Evolutionary conservation across 83 land plant species (phyloP).

Genomic region (Thuja plicata): DNA sequence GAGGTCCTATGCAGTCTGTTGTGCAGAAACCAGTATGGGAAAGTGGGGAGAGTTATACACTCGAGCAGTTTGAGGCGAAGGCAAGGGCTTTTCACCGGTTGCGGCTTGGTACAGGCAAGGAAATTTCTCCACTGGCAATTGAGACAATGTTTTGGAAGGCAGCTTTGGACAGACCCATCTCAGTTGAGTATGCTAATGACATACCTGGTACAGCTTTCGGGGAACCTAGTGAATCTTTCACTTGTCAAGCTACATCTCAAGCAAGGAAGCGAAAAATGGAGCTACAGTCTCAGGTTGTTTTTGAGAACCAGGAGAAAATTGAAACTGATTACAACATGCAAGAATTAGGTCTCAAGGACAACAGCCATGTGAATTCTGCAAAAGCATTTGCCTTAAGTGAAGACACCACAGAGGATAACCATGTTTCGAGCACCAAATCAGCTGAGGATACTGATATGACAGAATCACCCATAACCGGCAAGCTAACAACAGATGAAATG

Average conservation of each 20-base stretch:
- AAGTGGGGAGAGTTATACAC: slow-evolving; percentile 92
- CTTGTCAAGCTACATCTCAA: background rate
- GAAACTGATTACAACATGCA: background rate
- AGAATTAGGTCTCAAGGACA: background rate
- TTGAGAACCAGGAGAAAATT: slow-evolving; percentile 14
- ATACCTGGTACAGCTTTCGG: slow-evolving; percentile 95
- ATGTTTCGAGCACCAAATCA: background rate
- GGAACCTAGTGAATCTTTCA: slow-evolving; percentile 34
- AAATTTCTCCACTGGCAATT: slow-evolving; percentile 60
- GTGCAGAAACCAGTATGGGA: slow-evolving; percentile 92
- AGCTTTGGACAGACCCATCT: slow-evolving; percentile 78
- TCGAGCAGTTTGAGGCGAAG: slow-evolving; percentile 96
- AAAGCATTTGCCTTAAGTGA: background rate
- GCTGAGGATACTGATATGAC: slow-evolving; percentile 2
- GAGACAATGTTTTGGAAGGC: slow-evolving; percentile 95
- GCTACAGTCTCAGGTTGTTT: background rate
- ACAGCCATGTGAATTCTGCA: background rate
- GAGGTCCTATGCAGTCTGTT: slow-evolving; percentile 28
- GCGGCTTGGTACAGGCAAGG: slow-evolving; percentile 48
- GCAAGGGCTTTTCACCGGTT: slow-evolving; percentile 64
- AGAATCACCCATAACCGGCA: background rate
- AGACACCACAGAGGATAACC: background rate
- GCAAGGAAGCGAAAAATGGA: slow-evolving; percentile 30
- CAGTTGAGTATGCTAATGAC: slow-evolving; percentile 97
- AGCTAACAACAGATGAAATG: background rate